Base-by-base conservation (phyloP, 1,139 yeast genomes). In the Hyphopichia fennica region DNA sequence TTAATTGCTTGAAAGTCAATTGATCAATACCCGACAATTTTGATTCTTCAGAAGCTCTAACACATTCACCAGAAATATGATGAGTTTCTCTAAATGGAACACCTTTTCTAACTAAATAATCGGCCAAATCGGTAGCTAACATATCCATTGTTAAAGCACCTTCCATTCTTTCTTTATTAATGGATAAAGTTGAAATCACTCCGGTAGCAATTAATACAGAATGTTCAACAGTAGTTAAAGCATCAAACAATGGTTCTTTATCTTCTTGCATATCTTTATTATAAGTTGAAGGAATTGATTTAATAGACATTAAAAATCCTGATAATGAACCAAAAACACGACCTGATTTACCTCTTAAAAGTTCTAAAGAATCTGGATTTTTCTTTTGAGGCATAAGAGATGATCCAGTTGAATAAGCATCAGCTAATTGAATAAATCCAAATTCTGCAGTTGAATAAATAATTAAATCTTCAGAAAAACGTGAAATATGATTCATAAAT, bases 11-110 rank as follows among this genome's bases (percentile, higher is more conserved):
- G 44, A 87, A 65, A 1, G 87, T 63, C 56, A 93, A 74, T 63
- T 90, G 69, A 64, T 95, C 87, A 71, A 93, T 84, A 35, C 97
- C 97, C 5, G 84, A 70, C 38, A 89, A 71, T 30, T 77, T 77
- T 49, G 74, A 69, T 48, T 80, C 89, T 69, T 93, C 99, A 6
- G 99, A 97, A 41, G 70, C 65, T 53, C 96, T 83, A 40, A 93
- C 99, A 69, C 97, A 93, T 63, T 89, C 96, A 43, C 99, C 99
- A 5, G 97, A 89, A 48, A 93, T 91, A 65, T 93, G 98, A 66
- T 93, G 99, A 2, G 99, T 93, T 70, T 93, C 98, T 74, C 99
- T 88, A 73, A 93, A 93, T 45, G 99, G 99, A 50, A 93, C 99
- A 43, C 99, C 99, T 66, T 86, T 90, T 72, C 97, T 84, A 43